Evolutionary conservation across 495 filamentous ascomycete species (phyloP), one percentile per base, ranked within the genome.

Genomic region (Xylaria bambusicola): DNA sequence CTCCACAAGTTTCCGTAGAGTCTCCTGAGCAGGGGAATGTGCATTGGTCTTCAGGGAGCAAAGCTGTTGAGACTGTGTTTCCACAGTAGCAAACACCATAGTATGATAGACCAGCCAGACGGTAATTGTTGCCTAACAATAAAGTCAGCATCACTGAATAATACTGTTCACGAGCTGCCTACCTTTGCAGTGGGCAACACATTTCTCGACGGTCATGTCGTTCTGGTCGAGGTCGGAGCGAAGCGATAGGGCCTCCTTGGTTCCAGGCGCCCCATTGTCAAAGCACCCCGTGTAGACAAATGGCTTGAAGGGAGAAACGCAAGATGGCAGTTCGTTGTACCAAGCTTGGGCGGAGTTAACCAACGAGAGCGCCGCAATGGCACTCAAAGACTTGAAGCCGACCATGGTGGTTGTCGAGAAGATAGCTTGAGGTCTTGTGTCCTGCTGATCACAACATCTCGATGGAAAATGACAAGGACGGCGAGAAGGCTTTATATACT

Each of bases 21-120:
- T 82, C 70, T 27, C 79, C 80, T 20, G 66, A 73, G 63, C 82
- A 84, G 46, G 77, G 71, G 45, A 70, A 75, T 52, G 61, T 72
- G 68, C 82, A 84, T 26, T 72, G 52, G 33, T 57, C 49, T 40
- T 81, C 75, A 26, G 61, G 60, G 6, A 67, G 49, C 45, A 55
- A 36, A 20, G 66, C 46, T 10, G 74, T 72, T 45, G 66, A 60
- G 59, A 83, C 71, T 20, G 79, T 77, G 41, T 72, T 57, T 35
- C 81, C 81, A 60, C 82, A 83, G 67, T 73, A 82, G 68, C 82
- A 84, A 62, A 78, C 71, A 47, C 76, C 79, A 59, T 80, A 79
- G 65, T 83, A 84, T 64, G 80, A 75, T 4, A 84, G 65, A 46
- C 82, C 82, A 46, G 82, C 82, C 49, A 83, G 81, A 17, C 80